Evolutionary conservation across 106 monocot species (phyloP).

Genomic region (Allium sativum): DNA sequence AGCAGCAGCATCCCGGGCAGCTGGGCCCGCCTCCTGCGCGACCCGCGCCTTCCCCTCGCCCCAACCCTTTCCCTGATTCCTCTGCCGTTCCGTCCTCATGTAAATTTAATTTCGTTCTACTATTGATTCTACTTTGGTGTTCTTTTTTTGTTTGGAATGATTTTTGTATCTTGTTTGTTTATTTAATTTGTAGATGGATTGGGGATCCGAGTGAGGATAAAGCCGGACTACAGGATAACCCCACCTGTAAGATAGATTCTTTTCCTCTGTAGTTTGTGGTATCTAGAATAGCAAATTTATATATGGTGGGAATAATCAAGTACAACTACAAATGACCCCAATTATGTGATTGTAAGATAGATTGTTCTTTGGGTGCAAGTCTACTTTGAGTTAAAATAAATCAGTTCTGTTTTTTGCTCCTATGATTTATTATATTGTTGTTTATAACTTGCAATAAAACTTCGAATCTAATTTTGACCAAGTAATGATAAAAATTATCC

Average conservation of each 20-base stretch:
- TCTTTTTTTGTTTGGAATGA: neutral
- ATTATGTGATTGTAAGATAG: too few species aligned
- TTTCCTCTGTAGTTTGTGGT: neutral
- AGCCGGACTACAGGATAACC: slow-evolving; percentile 9
- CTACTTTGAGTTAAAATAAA: too few species aligned
- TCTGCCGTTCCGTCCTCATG: slow-evolving; percentile 1
- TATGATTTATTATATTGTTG: too few species aligned
- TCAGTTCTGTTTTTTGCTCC: too few species aligned
- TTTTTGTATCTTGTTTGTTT: neutral
- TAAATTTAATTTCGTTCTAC: neutral
- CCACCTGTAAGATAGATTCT: slow-evolving; percentile 2
- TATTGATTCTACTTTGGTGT: neutral
- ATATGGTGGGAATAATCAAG: too few species aligned
- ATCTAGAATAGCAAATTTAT: too few species aligned
- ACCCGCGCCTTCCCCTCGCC: slow-evolving; percentile 4
- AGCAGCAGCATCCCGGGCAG: neutral
- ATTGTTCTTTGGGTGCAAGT: too few species aligned
- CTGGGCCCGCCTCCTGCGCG: slow-evolving; percentile 7
- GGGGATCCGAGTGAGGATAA: slow-evolving; percentile 8
- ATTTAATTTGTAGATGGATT: slow-evolving; percentile 5
- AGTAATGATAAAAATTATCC: too few species aligned
- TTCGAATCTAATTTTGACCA: too few species aligned
- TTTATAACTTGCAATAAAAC: too few species aligned
- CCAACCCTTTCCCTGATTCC: neutral
- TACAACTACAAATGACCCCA: too few species aligned